Percentiles rank a stretch among this genome's conserved stretches.
phyloP scores from a whole-genome alignment of 768 basidiomycete genomes.

The Ephemerocybe angulata region DNA sequence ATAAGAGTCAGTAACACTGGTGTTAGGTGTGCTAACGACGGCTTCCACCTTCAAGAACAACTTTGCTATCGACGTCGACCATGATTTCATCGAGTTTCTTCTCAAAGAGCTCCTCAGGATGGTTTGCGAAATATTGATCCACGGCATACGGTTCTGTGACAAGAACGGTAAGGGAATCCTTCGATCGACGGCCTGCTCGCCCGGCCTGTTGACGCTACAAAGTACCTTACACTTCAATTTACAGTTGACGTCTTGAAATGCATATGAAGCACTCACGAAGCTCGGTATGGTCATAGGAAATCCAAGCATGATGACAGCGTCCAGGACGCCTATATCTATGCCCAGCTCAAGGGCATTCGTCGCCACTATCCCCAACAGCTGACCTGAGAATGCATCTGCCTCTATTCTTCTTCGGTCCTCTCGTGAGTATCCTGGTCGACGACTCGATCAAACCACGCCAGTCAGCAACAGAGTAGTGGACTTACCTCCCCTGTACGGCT shows the following conservation, averaged over 20 bases:
- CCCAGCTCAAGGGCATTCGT: slow-evolving; percentile 91
- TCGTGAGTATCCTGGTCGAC: slow-evolving; percentile 60
- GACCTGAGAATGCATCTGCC: slow-evolving; percentile 80
- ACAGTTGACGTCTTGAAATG: not conserved
- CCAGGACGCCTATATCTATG: slow-evolving; percentile 86
- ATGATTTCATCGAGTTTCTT: slow-evolving; percentile 57
- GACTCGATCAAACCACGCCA: not conserved
- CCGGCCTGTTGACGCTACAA: slow-evolving; percentile 83
- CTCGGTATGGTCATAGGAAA: slow-evolving; percentile 80
- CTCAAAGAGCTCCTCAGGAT: slow-evolving; percentile 70
- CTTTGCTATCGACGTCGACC: slow-evolving; percentile 68
- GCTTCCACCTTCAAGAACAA: slow-evolving; percentile 60
- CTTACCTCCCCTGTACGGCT: slow-evolving; percentile 81
- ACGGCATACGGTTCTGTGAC: slow-evolving; percentile 67
- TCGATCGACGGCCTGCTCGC: slow-evolving; percentile 76
- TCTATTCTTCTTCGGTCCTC: slow-evolving; percentile 85
- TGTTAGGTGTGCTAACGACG: too few species aligned
- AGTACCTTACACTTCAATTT: not conserved
- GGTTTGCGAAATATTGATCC: slow-evolving; percentile 68
- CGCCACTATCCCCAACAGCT: slow-evolving; percentile 80
- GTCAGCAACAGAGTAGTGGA: not conserved
- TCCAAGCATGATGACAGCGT: slow-evolving; percentile 86
- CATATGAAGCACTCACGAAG: slow-evolving; percentile 49
- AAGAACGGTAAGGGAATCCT: slow-evolving; percentile 74
- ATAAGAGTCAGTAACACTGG: not conserved